Evolutionary conservation across 768 basidiomycete species (phyloP).

Genomic region (Lanmaoa rubissima): DNA sequence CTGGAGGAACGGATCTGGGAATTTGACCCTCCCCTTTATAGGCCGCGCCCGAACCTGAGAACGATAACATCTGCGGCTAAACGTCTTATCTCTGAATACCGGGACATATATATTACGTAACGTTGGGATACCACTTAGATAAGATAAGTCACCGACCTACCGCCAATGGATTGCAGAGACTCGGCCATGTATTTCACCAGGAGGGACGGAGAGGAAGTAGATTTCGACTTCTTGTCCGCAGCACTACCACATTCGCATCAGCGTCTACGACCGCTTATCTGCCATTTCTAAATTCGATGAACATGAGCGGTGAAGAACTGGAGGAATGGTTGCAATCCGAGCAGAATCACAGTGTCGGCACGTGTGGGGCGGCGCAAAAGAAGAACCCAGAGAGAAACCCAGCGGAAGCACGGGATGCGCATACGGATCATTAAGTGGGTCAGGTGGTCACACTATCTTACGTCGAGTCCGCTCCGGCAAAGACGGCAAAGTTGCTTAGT

Average conservation of each 20-base stretch:
- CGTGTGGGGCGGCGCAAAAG: not conserved
- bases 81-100: not conserved
- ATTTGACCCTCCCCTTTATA: slow-evolving; percentile 27
- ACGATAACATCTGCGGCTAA: not conserved
- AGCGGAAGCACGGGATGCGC: no score
- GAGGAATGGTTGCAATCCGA: not conserved
- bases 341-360: not conserved
- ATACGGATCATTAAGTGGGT: no score
- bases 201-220: no score
- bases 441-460: not conserved
- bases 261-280: no score
- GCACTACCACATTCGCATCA: no score
- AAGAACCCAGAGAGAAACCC: no score
- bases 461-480: not conserved
- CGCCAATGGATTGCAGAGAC: not conserved
- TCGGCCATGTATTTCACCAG: no score
- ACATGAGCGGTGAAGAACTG: not conserved
- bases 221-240: not conserved
- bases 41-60: slow-evolving; percentile 6
- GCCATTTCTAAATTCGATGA: not conserved
- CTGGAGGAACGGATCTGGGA: slow-evolving; percentile 15
- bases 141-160: slow-evolving; percentile 3
- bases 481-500: not conserved
- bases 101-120: no score
- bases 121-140: slow-evolving; percentile 9